Base-by-base conservation (phyloP, 352 stramenopile genomes). In the Phytophthora sojae region DNA sequence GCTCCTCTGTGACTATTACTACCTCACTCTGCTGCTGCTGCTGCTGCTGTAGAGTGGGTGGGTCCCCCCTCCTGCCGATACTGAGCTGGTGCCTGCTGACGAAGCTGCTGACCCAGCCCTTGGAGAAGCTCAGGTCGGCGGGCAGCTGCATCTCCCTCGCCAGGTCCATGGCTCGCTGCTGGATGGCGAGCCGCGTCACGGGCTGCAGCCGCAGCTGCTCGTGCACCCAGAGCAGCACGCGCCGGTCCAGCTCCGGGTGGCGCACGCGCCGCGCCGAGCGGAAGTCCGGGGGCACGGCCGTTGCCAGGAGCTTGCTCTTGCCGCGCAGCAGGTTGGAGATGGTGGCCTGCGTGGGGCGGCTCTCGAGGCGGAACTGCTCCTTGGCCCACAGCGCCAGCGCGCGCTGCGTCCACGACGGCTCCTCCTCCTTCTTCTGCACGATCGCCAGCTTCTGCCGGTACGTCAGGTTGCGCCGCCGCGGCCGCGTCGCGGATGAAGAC, bases 291-390 rank as follows among this genome's bases (percentile, higher is more conserved):
- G 81, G 80, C 56, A 86, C 81, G 17, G 72, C 72, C 32, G 76
- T 69, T 32, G 21, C 74, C 64, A 83, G 71, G 51, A 89, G 75
- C 35, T 82, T 82, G 25, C 86, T 73, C 57, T 81, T 80, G 44
- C 60, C 57, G 44, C 80, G 74, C 57, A 91, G 60, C 26, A 89
- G 77, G 61, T 91, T 90, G 50, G 83, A 91, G 72, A 91, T 89
- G 14, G 83, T 89, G 57, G 81, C 81, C 61, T 89, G 82, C 29
- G 80, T 89, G n/a, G 82, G 84, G 57, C 79, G 81, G 4, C 47
- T 77, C 42, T 69, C 55, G 26, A 90, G 75, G 21, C 69, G 57
- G 61, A 91, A 89, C 63, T 80, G 66, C 60, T 90, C 79, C 55
- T 78, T 82, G 11, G 82, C 76, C 83, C 83, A 91, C 17, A 79